These are phyloP conservation scores for Globisporangium polare DNA, from an alignment of 352 stramenopile genomes.

Conservation along the genomic window DNA sequence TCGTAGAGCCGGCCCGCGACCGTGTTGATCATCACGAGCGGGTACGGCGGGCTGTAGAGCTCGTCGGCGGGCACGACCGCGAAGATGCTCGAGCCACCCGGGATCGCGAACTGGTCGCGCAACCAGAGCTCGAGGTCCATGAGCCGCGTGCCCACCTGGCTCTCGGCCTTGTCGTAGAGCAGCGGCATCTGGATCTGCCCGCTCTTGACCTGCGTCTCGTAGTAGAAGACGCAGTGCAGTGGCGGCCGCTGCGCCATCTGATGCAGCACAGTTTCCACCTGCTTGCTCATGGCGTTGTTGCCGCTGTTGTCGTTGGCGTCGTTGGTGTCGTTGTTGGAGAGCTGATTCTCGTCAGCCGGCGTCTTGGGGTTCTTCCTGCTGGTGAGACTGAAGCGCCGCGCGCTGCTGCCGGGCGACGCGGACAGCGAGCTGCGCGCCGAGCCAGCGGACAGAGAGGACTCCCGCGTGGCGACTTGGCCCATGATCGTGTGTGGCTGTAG, in stretches of 20 bases:
- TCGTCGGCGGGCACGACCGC: slow-evolving; percentile 69
- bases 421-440: slow-evolving; percentile 3
- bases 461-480: slow-evolving; percentile 6
- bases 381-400: background rate
- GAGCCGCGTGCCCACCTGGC: slow-evolving; percentile 41
- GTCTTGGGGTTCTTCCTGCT: background rate
- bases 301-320: background rate
- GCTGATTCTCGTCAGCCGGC: background rate
- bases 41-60: slow-evolving; percentile 72
- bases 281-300: background rate
- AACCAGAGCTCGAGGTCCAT: slow-evolving; percentile 78
- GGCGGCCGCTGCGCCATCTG: slow-evolving; percentile 34
- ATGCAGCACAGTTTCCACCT: slow-evolving; percentile 15
- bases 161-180: slow-evolving; percentile 44
- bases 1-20: slow-evolving; percentile 40
- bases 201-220: slow-evolving; percentile 44
- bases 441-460: slow-evolving; percentile 2
- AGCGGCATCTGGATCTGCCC: slow-evolving; percentile 59
- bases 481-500: background rate
- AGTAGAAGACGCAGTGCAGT: slow-evolving; percentile 72
- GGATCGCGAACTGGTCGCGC: slow-evolving; percentile 53
- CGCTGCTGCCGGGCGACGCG: background rate
- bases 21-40: slow-evolving; percentile 81
- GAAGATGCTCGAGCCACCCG: slow-evolving; percentile 60
- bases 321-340: background rate